Evolutionary conservation across 2,329 filamentous ascomycete species (phyloP), one percentile per base, ranked within the genome.

Genomic region (Talaromyces marneffei): DNA sequence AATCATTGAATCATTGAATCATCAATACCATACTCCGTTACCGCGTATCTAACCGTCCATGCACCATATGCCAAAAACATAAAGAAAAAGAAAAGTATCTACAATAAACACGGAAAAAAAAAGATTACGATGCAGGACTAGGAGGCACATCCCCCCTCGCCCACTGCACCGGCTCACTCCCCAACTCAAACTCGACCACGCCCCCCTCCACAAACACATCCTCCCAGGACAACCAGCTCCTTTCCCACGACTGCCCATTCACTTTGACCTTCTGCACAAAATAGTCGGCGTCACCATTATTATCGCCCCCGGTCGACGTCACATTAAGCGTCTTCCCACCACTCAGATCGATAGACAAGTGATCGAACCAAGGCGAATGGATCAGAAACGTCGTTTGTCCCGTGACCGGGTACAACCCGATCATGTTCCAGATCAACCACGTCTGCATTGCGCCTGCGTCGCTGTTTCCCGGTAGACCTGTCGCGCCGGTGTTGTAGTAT

Each of bases 331-430:
- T 83, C 3, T 82, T 80, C 0, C 83, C 86, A 14, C 81, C 69
- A 0, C 80, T 80, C 57, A 81, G 81, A n/a, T 74, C 83, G 50
- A 87, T 77, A 37, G 78, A 80, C 1, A 87, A 77, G 29, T 75
- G 74, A 62, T 80, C 75, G 64, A 88, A 89, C 66, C 82, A 89
- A 0, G 86, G 86, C 0, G 86, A 83, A 0, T 76, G 86, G 65
- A 88, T 86, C 18, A 88, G 78, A 66, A 88, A 88, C 0, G 87
- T 84, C 64, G 87, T 75, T 67, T 88, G 85, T 0, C 85, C 85
- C 2, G 46, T 65, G 4, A 64, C 12, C 0, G 0, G 84, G 78
- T 61, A 87, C 83, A 0, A 85, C 85, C 70, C 86, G 87, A 88
- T 82, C 85, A 88, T 87, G 9, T 80, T 74, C 2, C 87, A 81